These are phyloP conservation scores for Clonostachys rhizophaga DNA, from an alignment of 2,329 filamentous ascomycete genomes.

Conservation along the genomic window DNA sequence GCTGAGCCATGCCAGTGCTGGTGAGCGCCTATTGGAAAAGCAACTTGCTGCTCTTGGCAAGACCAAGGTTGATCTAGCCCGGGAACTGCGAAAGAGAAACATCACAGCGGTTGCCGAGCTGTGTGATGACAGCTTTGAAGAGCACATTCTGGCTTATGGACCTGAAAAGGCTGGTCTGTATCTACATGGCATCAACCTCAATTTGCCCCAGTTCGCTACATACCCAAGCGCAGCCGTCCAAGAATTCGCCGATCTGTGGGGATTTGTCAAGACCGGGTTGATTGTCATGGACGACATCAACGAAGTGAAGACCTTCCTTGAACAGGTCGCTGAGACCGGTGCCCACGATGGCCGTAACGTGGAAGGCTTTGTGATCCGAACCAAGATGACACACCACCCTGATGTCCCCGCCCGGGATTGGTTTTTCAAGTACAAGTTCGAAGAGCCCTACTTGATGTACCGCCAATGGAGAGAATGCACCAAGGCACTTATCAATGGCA, in stretches of 20 bases:
- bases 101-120: conserved; percentile 94
- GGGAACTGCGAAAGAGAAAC: conserved; percentile 72
- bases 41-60: conserved; percentile 77
- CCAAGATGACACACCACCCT: conserved; percentile 59
- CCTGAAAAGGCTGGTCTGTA: conserved; percentile 84
- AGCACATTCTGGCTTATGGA: conserved; percentile 89
- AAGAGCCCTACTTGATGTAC: conserved; percentile 98
- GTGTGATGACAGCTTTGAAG: conserved; percentile 93
- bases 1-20: conserved; percentile 78
- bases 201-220: conserved; percentile 86
- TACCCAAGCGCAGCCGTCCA: conserved; percentile 82
- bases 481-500: conserved; percentile 77
- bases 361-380: conserved; percentile 94
- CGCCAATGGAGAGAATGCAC: conserved; percentile 98
- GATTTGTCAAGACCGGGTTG: conserved; percentile 84
- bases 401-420: conserved; percentile 70
- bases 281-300: conserved; percentile 70
- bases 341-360: conserved; percentile 88
- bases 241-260: conserved; percentile 86
- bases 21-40: conserved; percentile 75
- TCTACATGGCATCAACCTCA: conserved; percentile 93
- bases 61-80: conserved; percentile 73
- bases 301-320: conserved; percentile 75
- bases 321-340: conserved; percentile 81
- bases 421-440: conserved; percentile 99